phyloP scores from a whole-genome alignment of 2,329 filamentous ascomycete species.

The Akanthomyces uredinophilus region DNA sequence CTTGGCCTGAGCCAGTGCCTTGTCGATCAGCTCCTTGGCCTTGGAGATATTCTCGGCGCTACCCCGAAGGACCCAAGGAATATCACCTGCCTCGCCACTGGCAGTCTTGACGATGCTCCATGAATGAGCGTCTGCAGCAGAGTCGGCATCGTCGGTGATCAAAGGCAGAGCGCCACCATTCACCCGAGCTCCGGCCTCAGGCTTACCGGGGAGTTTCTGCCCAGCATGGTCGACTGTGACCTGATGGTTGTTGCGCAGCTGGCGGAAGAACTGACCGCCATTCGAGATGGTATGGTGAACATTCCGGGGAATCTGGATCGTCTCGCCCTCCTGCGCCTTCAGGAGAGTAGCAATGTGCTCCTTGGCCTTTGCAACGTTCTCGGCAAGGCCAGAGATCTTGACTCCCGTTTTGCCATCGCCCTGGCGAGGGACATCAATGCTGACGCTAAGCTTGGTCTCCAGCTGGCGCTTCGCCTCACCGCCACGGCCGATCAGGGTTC shows the following conservation, averaged over 20 bases:
- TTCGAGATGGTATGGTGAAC: conserved; percentile 82
- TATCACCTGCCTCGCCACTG: conserved; percentile 61
- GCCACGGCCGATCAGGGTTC: conserved; percentile 83
- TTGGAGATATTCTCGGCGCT: conserved; percentile 72
- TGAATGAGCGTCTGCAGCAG: conserved; percentile 63
- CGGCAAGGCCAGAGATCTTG: conserved; percentile 75
- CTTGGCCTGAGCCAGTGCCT: conserved; percentile 66
- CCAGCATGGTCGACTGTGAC: conserved; percentile 91
- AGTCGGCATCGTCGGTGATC: conserved; percentile 79
- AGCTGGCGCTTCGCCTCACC: conserved; percentile 82
- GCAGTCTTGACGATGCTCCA: conserved; percentile 72
- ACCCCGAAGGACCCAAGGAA: conserved; percentile 87
- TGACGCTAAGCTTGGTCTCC: conserved; percentile 80
- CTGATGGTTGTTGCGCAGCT: conserved; percentile 75
- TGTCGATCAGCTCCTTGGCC: conserved; percentile 69
- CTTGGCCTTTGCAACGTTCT: conserved; percentile 79
- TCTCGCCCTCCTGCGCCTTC: conserved; percentile 85
- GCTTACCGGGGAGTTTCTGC: conserved; percentile 67
- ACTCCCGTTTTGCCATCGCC: conserved; percentile 78
- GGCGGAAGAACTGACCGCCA: conserved; percentile 90
- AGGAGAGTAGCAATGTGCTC: conserved; percentile 72
- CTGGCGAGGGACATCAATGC: conserved; percentile 86
- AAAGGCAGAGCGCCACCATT: conserved; percentile 69
- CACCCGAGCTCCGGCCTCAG: conserved; percentile 48
- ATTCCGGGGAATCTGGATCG: conserved; percentile 73